Conservation (phyloP, 2,329 filamentous ascomycete species). For the Cladophialophora carrionii region DNA sequence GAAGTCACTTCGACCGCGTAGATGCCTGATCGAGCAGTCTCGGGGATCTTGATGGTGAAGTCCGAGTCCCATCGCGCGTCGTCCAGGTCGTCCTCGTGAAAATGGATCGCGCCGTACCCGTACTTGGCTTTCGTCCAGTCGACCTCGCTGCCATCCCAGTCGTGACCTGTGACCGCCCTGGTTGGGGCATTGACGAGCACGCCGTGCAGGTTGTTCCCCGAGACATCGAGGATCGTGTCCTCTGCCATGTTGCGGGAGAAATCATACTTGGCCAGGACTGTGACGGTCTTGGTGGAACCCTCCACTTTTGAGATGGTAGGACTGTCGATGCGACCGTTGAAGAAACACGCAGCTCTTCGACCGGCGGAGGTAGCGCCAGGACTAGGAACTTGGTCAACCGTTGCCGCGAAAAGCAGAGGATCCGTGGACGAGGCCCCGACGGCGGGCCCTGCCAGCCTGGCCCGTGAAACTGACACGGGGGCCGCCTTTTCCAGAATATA, state of each 20-base stretch:
- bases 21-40: slow-evolving; percentile 38
- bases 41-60: slow-evolving; percentile 40
- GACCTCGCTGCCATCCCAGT: slow-evolving; percentile 43
- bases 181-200: slow-evolving; percentile 44
- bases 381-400: not conserved
- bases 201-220: slow-evolving; percentile 39
- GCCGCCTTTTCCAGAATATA: slow-evolving; percentile 19
- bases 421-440: not conserved
- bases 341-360: slow-evolving; percentile 20
- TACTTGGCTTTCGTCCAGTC: slow-evolving; percentile 45
- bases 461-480: not conserved
- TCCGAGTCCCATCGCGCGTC: slow-evolving; percentile 45
- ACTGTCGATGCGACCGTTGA: slow-evolving; percentile 32
- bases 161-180: slow-evolving; percentile 42
- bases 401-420: slow-evolving; percentile 20
- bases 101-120: slow-evolving; percentile 47
- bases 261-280: slow-evolving; percentile 26
- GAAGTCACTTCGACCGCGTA: slow-evolving; percentile 41
- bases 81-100: slow-evolving; percentile 48
- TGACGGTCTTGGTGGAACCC: slow-evolving; percentile 20
- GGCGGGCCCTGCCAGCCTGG: not conserved
- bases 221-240: slow-evolving; percentile 41
- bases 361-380: not conserved
- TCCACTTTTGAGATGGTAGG: slow-evolving; percentile 36
- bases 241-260: slow-evolving; percentile 27